Evolutionary conservation across 1,139 yeast genomes (phyloP).

Genomic region (Hanseniaspora uvarum): DNA sequence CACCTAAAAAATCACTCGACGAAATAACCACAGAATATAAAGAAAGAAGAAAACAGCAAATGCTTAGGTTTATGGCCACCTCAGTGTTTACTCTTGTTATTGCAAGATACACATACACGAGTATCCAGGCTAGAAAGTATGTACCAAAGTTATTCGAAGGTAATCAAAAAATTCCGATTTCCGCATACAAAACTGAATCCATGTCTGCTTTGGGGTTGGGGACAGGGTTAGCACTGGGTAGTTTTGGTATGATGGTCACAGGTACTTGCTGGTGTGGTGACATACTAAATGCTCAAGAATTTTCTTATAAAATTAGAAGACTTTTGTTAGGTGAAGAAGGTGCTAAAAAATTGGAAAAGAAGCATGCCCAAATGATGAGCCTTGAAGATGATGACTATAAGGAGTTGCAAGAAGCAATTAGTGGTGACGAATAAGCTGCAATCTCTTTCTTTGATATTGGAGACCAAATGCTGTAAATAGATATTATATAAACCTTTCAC

Average conservation of each 20-base stretch:
- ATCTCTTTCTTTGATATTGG: background rate
- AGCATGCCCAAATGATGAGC: constrained; percentile 54
- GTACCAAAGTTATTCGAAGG: constrained; percentile 73
- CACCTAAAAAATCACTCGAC: constrained; percentile 17
- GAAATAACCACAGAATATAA: constrained; percentile 30
- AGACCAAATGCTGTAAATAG: background rate
- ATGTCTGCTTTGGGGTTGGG: constrained; percentile 79
- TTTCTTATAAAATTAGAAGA: constrained; percentile 39
- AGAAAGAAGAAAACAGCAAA: constrained; percentile 57
- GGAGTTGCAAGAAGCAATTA: constrained; percentile 17
- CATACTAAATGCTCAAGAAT: constrained; percentile 57
- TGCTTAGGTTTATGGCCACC: constrained; percentile 60
- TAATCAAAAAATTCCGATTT: constrained; percentile 76
- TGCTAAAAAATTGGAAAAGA: constrained; percentile 57
- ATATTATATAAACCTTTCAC: background rate
- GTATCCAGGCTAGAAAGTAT: constrained; percentile 62
- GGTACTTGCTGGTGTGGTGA: constrained; percentile 77
- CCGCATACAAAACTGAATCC: constrained; percentile 74
- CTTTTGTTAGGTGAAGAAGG: constrained; percentile 41
- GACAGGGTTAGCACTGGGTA: constrained; percentile 59
- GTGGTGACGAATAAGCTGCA: background rate
- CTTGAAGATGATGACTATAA: constrained; percentile 42
- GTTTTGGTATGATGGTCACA: constrained; percentile 60
- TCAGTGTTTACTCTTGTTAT: constrained; percentile 64
- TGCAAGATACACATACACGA: constrained; percentile 63